Evolutionary conservation across 2,329 filamentous ascomycete species (phyloP), one percentile per base, ranked within the genome.

Genomic region (Coccinonectria pachysandricola): DNA sequence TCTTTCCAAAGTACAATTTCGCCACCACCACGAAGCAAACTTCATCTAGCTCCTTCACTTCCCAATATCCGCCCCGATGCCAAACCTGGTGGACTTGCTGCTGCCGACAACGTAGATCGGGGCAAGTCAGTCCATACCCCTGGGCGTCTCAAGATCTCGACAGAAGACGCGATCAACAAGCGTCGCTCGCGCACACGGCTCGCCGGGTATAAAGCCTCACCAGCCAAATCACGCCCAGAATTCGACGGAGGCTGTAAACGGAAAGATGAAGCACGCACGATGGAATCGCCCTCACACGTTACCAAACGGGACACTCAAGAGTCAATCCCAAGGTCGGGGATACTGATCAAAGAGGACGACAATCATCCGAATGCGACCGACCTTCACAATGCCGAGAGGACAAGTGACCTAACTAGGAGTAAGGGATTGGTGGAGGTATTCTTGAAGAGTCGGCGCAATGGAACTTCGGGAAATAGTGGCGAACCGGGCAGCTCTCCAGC

Each of bases 391-490:
- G n/a, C n/a, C n/a, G n/a, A n/a, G n/a, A n/a, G n/a, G n/a, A n/a
- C n/a, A n/a, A n/a, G n/a, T n/a, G n/a, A n/a, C n/a, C n/a, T 45
- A 0, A 45, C 59, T 32, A 62, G 62, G 3, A 65, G 65, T 38
- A 61, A 61, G 44, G 53, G 54, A 21, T 70, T 72, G 62, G 66
- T 72, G 6, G 66, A 72, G 27, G 32, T 64, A 24, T 71, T 72
- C 40, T 49, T 72, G 15, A 68, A 54, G 32, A 67, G 59, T 23
- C 56, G 67, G 11, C 55, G 60, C 10, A 60, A 47, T 34, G 53
- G 56, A 8, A 56, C 60, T 19, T 45, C 51, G 13, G 57, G 56
- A 8, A 56, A 50, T 14, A 39, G 34, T 6, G 39, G 34, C 11
- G 43, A 35, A 14, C 38, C 37, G 21, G 46, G 46, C 3, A 49